A percentile compares a stretch with the other conserved stretches of the same genome.
phyloP scores from a whole-genome alignment of 1,284 basidiomycete genomes.

The Cryptococcus deneoformans region DNA sequence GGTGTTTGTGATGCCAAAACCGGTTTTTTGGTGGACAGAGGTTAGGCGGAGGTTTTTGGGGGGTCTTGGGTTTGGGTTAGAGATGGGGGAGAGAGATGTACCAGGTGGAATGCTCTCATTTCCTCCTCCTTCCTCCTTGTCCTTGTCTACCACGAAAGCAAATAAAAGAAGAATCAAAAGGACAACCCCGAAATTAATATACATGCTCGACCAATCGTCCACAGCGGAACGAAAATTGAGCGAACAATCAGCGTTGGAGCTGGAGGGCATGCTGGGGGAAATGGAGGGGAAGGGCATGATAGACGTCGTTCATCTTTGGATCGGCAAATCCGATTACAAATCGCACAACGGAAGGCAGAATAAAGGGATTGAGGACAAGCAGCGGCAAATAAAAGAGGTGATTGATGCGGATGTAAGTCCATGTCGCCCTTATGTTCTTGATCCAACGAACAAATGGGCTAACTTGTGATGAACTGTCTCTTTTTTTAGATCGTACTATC shows the following conservation, averaged over 20 bases:
- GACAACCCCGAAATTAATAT: no score
- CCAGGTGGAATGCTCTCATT: no score
- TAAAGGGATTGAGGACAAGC: no score
- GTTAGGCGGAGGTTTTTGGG: neutral
- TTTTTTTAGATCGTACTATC: constrained; percentile 20
- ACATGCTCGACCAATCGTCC: no score
- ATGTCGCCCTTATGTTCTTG: neutral
- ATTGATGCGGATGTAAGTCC: neutral
- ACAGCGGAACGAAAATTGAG: no score
- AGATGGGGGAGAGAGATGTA: no score
- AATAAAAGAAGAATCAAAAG: no score
- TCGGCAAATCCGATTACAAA: neutral
- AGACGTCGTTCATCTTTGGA: no score
- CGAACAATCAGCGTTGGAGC: neutral
- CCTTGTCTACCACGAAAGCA: no score
- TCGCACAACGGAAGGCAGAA: neutral
- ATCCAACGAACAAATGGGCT: neutral
- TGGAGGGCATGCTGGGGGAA: neutral
- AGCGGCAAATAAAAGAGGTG: neutral
- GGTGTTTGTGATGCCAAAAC: constrained; percentile 11
- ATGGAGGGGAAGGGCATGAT: neutral
- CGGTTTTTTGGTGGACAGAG: neutral
- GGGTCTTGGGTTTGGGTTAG: no score
- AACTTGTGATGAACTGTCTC: neutral
- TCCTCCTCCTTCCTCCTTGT: no score